Base-by-base conservation (phyloP, 2,329 filamentous ascomycete genomes). In the Monilinia polystroma region DNA sequence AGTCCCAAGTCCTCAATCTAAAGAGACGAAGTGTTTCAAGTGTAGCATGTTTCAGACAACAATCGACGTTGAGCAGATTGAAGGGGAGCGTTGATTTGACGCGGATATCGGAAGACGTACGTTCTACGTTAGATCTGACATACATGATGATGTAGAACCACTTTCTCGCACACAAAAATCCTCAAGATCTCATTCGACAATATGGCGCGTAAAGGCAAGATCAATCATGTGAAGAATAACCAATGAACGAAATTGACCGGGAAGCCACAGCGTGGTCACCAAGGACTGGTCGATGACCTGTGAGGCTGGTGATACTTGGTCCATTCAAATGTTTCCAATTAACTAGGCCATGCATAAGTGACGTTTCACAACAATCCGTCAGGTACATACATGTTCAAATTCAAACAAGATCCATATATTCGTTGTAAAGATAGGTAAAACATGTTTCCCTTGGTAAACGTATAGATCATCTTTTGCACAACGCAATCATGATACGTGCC, bases 301-400 rank as follows among this genome's bases (percentile, higher is more conserved):
- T 23, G 57, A 60, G 57, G 29, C 43, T 60, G 57, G 35, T 49
- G 57, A 60, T 60, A 60, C 57, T 49, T 60, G 57, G 57, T 35
- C 57, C 57, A 60, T 49, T 60, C 12, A 60, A 49, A 49, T 49
- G 57, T 35, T 7, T 23, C 43, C 43, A 49, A 49, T 60, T 49
- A 23, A n/a, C 29, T 49, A 49, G 57, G 57, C 57, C 32, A 60
- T 60, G 57, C 57, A 35, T 49, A 60, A 60, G 43, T 47, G 57
- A 20, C 57, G 57, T 60, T 60, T 60, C 57, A 60, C 29, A 20
- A 60, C 3, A 8, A 23, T 60, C 57, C 23, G 57, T 23, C 32
- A 47, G 26, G 20, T 29, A 23, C 43, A 47, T 16, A 12, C 41
- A 47, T 43, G n/a, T 8, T 35, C 23, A 45, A 8, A 18, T 16